Evolutionary conservation across 441 rosid species (phyloP), one percentile per base, ranked within the genome.

Genomic region (Kokia cookei): DNA sequence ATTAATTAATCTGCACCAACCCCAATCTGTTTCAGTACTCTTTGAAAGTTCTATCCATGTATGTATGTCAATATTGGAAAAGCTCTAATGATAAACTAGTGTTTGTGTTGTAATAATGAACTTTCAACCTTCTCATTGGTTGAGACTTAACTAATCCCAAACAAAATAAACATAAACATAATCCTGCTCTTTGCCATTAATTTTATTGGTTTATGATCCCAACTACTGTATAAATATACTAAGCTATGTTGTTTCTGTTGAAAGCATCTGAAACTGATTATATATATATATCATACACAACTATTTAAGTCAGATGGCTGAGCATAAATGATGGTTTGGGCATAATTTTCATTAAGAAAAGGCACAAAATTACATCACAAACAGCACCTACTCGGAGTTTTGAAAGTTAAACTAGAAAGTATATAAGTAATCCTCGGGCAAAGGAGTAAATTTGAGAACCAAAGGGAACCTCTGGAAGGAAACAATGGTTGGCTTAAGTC

Each of bases 401-500:
- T 65, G 8, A 37, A 55, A 55, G 32, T 37, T 55, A 12, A 19
- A 32, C 53, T 54, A 13, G 35, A 54, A 55, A 22, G 8, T 1
- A 59, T 53, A 55, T 19, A 55, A 37, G 26, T 37, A 55, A 19
- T 54, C 17, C 17, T 40, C 47, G 2, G 24, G 0, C 5, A 11
- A 35, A 70, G 13, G 10, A 53, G 48, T n/a, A 15, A 65, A 40
- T 22, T 12, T 11, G 50, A 35, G 8, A 60, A 62, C 24, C 13
- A 51, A 42, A 72, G 72, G 27, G 63, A 8, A 68, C 55, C n/a
- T 3, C 14, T 47, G 35, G 69, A 51, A 60, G 47, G 29, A 55
- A 76, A 6, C 43, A 74, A 37, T 19, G 29, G 22, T 1, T 15
- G 29, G 27, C 78, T 69, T 76, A 88, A 50, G 45, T 81, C 93